These are phyloP conservation scores for Salisapilia sapeloensis DNA, from an alignment of 352 stramenopile species.

Conservation along the genomic window DNA sequence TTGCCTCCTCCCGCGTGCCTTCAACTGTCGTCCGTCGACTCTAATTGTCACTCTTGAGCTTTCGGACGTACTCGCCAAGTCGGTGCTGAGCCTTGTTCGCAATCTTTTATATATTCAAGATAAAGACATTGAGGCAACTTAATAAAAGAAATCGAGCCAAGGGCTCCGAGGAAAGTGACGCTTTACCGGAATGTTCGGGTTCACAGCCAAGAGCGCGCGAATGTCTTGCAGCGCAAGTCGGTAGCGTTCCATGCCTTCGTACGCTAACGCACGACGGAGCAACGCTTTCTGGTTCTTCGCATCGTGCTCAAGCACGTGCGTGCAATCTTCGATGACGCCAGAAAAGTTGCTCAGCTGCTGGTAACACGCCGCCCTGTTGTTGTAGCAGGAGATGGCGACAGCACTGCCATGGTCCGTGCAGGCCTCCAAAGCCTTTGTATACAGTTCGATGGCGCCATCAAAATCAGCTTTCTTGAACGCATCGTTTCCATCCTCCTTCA, in stretches of 20 bases:
- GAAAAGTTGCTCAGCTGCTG: conserved; percentile 96
- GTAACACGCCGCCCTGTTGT: conserved; percentile 92
- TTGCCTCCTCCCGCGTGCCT: too few relatives aligned
- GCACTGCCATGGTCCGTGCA: conserved; percentile 40
- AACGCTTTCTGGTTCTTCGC: conserved; percentile 91
- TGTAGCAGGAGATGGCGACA: conserved; percentile 86
- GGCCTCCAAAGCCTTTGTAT: conserved; percentile 85
- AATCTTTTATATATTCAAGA: too few relatives aligned
- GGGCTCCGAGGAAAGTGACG: conserved; percentile 1
- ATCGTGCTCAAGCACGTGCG: conserved; percentile 88
- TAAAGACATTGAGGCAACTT: background rate
- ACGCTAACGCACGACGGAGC: conserved; percentile 86
- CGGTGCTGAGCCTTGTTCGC: conserved; percentile 81
- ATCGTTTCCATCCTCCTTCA: conserved; percentile 91
- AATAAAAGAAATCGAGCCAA: conserved; percentile 1
- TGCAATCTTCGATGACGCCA: conserved; percentile 89
- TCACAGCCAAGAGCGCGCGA: conserved; percentile 64
- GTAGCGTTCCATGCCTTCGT: conserved; percentile 93
- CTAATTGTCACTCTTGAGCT: conserved; percentile 69
- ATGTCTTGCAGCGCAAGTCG: conserved; percentile 78
- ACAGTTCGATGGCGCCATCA: conserved; percentile 84
- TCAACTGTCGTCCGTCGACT: too few relatives aligned
- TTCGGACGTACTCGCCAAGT: conserved; percentile 76
- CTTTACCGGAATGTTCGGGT: conserved; percentile 75
- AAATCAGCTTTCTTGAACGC: conserved; percentile 84